Base-by-base conservation (phyloP, 1,139 yeast species). In the Debaryomyces sp. region DNA sequence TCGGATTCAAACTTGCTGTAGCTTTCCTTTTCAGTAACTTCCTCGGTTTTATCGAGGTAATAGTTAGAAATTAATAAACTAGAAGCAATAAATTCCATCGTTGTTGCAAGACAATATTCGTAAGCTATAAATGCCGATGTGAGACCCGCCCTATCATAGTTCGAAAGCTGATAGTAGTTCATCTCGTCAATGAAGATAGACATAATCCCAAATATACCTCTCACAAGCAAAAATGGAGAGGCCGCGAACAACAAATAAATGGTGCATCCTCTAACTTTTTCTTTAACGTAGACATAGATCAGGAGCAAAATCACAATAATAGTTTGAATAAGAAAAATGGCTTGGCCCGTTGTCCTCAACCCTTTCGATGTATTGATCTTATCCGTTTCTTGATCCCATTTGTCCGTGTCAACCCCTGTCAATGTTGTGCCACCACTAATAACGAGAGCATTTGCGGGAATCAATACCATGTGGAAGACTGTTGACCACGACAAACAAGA, bases 381-480 rank as follows among this genome's bases (percentile, higher is more conserved):
- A 6, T 35, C 21, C 1, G 45, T 42, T 18, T 54, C 47, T 21
- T 42, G 38, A 5, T 38, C 45, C 27, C 54, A 40, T 22, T 64
- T 61, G 17, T 54, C 50, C 4, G 52, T 48, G 17, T 54, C 49
- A 32, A 59, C 46, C 0, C 73, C 70, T 0, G 74, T 53, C 38
- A 71, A 55, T 55, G 65, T 59, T 5, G 68, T 50, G 1, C 76
- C 76, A 5, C 77, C 78, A n/a, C 59, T 57, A 41, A 73, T 63
- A 13, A 72, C 53, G 2, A 71, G 39, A 1, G 62, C 68, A 55
- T 72, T 71, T 9, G 75, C 76, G 0, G 70, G 69, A 26, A 71
- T 56, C 52, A 72, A 64, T 3, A 61, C 34, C 12, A 41, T 43
- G 52, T 71, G 73, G 51, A 66, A 63, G 5, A 57, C 17, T 4